Base-by-base conservation (phyloP, 176 grass and related monocot species). In the Hsuehochloa calcarea region DNA sequence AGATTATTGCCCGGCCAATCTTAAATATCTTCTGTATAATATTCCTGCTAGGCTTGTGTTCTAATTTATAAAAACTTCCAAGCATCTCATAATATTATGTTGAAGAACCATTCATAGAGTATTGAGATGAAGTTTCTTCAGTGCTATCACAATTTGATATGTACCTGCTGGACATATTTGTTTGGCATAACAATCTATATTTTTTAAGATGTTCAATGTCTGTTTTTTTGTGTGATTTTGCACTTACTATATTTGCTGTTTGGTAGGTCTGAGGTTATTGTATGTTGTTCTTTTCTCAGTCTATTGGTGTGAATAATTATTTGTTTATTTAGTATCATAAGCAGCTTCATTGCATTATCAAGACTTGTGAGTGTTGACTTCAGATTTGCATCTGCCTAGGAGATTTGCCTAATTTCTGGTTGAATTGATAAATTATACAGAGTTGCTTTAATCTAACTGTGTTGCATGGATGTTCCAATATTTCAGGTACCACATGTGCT, bases 401-500 rank as follows among this genome's bases (percentile, higher is more conserved):
- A 11, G 9, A 12, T 25, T 67, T 85, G 10, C 55, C 51, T 41
- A 41, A 56, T 68, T 67, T 76, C 27, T 20, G 6, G 40, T 38
- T 60, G 9, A 41, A 63, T 31, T 41, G 5, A 38, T 73, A 23
- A 64, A 54, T 41, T 19, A 17, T 23, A 45, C 14, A 26, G 25
- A 23, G 0, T 23, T 46, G 14, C 0, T 77, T 66, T 23, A 6
- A 70, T 81, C 35, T 49, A 70, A 87, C 66, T 8, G n/a, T 16
- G n/a, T 62, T 10, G 22, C 10, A 8, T 10, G 72, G 40, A 16
- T 80, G 26, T 38, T 64, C 26, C 14, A 46, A 82, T 72, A 70
- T 52, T 67, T 70, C 87, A 98, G 95, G 95, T 88, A 98, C 95
- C 52, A 98, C 95, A 11, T 98, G 95, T 74, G 95, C 95, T 38